Conservation (phyloP, 2,329 filamentous ascomycete genomes). For the Ceratocystis albifundus region DNA sequence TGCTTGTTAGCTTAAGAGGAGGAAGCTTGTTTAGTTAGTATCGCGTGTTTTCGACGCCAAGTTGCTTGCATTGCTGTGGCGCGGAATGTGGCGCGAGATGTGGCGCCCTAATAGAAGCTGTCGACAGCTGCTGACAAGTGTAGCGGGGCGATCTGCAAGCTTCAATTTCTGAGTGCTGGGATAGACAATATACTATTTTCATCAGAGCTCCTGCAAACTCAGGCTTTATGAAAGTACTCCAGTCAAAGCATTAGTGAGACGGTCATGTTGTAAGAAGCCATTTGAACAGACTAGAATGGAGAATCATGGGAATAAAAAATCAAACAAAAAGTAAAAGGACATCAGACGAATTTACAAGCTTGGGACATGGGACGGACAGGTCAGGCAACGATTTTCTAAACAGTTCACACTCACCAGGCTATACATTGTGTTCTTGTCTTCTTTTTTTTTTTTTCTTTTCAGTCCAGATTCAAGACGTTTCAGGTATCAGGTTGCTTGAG, state of each 20-base stretch:
- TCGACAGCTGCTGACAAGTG: no score
- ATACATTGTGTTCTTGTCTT: not conserved
- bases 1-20: no score
- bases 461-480: not conserved
- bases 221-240: not conserved
- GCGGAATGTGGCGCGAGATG: no score
- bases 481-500: not conserved
- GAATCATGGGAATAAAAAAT: no score
- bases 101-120: no score
- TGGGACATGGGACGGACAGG: not conserved
- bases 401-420: not conserved
- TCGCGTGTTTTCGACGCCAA: no score
- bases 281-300: not conserved
- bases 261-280: not conserved
- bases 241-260: not conserved
- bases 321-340: not conserved
- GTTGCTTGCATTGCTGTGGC: no score
- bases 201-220: not conserved
- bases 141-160: no score
- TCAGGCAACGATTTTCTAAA: not conserved
- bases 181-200: not conserved
- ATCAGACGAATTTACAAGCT: slow-evolving; percentile 3
- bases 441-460: not conserved
- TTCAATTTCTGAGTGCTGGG: not conserved
- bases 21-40: no score